Evolutionary conservation across 2,329 filamentous ascomycete species (phyloP).

Genomic region (Aspergillus nomiae): DNA sequence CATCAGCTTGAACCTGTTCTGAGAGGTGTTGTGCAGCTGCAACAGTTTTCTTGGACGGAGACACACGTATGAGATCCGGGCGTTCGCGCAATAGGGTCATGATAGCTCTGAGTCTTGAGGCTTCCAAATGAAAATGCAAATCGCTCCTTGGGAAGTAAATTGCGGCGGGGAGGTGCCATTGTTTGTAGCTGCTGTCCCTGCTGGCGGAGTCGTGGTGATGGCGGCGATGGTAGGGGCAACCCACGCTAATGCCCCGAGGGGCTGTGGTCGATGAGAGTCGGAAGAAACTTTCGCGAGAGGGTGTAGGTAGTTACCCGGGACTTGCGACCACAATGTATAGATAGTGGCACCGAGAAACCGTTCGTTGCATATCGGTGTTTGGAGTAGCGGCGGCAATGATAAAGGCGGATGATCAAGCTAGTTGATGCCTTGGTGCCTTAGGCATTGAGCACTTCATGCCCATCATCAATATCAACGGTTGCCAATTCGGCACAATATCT

Average conservation of each 20-base stretch:
- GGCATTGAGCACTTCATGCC: slow-evolving; percentile 7
- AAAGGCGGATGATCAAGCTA: background rate
- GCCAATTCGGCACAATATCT: background rate
- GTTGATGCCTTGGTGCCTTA: slow-evolving; percentile 19
- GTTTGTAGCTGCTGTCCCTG: slow-evolving; percentile 16
- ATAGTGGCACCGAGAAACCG: background rate
- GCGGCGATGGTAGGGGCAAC: slow-evolving; percentile 17
- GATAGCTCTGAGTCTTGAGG: slow-evolving; percentile 72
- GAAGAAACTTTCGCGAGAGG: background rate
- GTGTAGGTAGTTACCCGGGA: background rate
- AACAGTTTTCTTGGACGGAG: slow-evolving; percentile 1
- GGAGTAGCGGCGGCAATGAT: slow-evolving; percentile 3
- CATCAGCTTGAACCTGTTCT: slow-evolving; percentile 12
- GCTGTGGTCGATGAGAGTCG: slow-evolving; percentile 15
- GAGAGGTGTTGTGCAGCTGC: background rate
- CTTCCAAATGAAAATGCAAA: slow-evolving; percentile 68
- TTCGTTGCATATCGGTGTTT: background rate
- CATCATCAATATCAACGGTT: background rate
- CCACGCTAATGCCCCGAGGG: slow-evolving; percentile 26
- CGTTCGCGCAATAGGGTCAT: slow-evolving; percentile 60
- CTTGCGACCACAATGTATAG: background rate
- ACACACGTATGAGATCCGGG: slow-evolving; percentile 60
- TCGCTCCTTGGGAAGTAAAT: slow-evolving; percentile 61
- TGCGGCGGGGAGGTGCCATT: slow-evolving; percentile 46
- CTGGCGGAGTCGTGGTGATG: slow-evolving; percentile 13